Evolutionary conservation across 2,329 filamentous ascomycete genomes (phyloP), one percentile per base, ranked within the genome.

Genomic region (Penicillium capsulatum): DNA sequence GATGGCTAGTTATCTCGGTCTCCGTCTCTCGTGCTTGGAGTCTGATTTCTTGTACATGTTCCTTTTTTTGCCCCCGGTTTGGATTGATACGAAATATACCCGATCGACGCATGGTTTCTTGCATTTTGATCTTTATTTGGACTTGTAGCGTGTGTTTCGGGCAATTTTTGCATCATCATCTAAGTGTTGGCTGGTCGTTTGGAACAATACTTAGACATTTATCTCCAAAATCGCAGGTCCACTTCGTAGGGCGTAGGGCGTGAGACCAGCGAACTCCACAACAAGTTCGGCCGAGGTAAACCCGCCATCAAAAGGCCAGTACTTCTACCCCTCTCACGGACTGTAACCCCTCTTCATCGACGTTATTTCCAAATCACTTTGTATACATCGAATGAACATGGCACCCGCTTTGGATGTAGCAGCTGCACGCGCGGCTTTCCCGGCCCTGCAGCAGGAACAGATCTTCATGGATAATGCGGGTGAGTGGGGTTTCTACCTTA

Each of bases 401-500:
- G 36, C 39, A 2, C 26, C 63, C 19, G 45, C 53, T 35, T 76
- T 85, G 51, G 71, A 83, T 50, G 71, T 86, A 34, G 55, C 70
- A 7, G 65, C 69, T 34, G 72, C 76, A 19, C 74, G 81, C 44
- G 68, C 72, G 45, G 71, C 74, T 38, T 90, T 90, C 67, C 84
- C 85, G 22, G 82, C 84, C 10, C 63, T 90, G 27, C 65, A 73
- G 28, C 73, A 80, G 44, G 70, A 80, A 32, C 83, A 88, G 55
- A 72, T 89, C 34, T 88, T 77, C 59, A 76, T 90, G 50, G 85
- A 91, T 58, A 90, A 90, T 58, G 86, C 58, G 33, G 57, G 57
- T 59, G 29, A 6, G 48, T 41, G 14, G 35, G 8, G 6, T 13
- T 17, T 6, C 3, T 26, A n/a, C n/a, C n/a, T n/a, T n/a, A n/a